Base-by-base conservation (phyloP, 371 early-diverging fungal genomes). In the Syncephalastrum sp. region DNA sequence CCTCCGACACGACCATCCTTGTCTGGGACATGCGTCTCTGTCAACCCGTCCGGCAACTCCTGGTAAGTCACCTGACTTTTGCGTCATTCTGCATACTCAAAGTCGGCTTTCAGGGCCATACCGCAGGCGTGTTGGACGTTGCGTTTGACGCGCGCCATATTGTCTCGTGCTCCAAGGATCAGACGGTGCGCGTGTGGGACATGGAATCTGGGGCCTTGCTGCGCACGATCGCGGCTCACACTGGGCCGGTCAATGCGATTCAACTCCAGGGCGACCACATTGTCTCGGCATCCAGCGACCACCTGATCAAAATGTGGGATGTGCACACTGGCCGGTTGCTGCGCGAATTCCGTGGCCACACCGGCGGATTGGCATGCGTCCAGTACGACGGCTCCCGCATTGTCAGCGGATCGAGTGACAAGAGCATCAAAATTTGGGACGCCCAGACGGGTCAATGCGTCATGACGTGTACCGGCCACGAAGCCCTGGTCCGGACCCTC, bases 401-500 rank as follows among this genome's bases (percentile, higher is more conserved):
- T 33, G 92, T 95, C 0, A 92, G 94, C 2, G 98, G 97, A 3
- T 91, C 92, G 16, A 89, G 95, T 73, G 99, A 99, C 74, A 83
- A 88, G 60, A 87, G 91, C 7, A 93, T 99, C 61, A 88, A 89
- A 65, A 74, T 98, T 14, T 99, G 99, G 99, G 89, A 95, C 64
- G 87, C 90, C 12, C 44, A 87, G 17, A 89, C 93, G 15, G 97
- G 96, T 14, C 70, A 77, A 45, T 86, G 87, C 63, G 59, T 87
- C 1, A 69, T 76, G 56, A 91, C 90, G 15, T 67, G 68, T 14
- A 57, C 68, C 47, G 95, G 92, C 10, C 99, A 99, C 70, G 85
- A 84, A 7, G 92, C 90, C 33, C 76, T 97, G 17, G 98, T 99
- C 5, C 83, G 96, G 42, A 95, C 96, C 5, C 70, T 99, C 16